Conservation (phyloP, 2,329 filamentous ascomycete genomes). For the Diplocarpon mali region DNA sequence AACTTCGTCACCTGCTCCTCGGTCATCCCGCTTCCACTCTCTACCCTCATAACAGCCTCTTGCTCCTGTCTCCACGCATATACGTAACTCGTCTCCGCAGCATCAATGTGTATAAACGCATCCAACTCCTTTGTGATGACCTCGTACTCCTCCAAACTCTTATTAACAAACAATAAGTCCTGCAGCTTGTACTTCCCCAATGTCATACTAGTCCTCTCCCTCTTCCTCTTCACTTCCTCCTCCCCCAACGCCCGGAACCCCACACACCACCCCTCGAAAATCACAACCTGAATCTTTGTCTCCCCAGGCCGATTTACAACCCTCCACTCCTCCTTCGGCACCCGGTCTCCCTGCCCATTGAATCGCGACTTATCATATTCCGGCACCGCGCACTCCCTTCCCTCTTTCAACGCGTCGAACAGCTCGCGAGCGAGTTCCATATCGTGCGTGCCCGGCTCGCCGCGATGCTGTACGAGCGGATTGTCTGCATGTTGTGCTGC, state of each 20-base stretch:
- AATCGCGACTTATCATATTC: slow-evolving; percentile 57
- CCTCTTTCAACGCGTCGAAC: slow-evolving; percentile 39
- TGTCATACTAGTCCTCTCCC: slow-evolving; percentile 26
- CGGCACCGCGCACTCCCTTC: slow-evolving; percentile 42
- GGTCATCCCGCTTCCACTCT: slow-evolving; percentile 52
- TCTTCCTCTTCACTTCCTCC: slow-evolving; percentile 34
- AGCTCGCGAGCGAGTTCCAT: slow-evolving; percentile 41
- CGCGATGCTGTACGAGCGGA: slow-evolving; percentile 52
- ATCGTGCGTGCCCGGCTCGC: slow-evolving; percentile 53
- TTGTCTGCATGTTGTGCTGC: slow-evolving; percentile 44
- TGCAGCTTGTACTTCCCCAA: slow-evolving; percentile 43
- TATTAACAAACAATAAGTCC: slow-evolving; percentile 48
- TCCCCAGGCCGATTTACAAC: slow-evolving; percentile 28
- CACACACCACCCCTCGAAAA: slow-evolving; percentile 66
- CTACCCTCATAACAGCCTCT: slow-evolving; percentile 44
- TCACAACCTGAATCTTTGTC: slow-evolving; percentile 36
- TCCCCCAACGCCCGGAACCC: slow-evolving; percentile 49
- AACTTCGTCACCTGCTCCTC: slow-evolving; percentile 53
- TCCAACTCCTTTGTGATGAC: slow-evolving; percentile 47
- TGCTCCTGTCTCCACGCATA: slow-evolving; percentile 59
- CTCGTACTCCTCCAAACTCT: slow-evolving; percentile 46
- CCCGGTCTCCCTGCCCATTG: slow-evolving; percentile 52
- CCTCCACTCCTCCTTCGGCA: slow-evolving; percentile 40
- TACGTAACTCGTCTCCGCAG: slow-evolving; percentile 48
- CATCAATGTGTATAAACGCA: slow-evolving; percentile 54